Percentiles rank a stretch among this genome's conserved stretches.
Evolutionary conservation across 257 asterid genomes (phyloP).

Genomic region (Nicotiana attenuata): DNA sequence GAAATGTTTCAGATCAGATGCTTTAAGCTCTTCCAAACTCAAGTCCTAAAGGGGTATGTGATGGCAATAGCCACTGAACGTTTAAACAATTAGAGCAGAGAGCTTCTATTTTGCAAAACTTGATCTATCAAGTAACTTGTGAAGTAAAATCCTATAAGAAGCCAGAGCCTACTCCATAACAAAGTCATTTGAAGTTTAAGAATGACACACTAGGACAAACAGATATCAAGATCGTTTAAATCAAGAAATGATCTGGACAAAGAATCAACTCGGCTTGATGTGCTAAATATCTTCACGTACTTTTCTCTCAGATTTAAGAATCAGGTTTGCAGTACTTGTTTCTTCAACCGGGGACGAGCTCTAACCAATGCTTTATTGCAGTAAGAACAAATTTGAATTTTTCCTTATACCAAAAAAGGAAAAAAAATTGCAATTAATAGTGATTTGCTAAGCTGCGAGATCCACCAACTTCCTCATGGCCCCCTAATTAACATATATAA

Average conservation of each 20-base stretch:
- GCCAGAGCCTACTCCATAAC: background rate
- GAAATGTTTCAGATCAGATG: too few species aligned
- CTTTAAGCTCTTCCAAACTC: too few species aligned
- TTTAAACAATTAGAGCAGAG: too few species aligned
- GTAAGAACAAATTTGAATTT: background rate
- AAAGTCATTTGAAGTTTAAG: background rate
- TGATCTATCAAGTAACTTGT: background rate
- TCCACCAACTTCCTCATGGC: background rate
- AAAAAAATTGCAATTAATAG: background rate
- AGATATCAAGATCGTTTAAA: background rate
- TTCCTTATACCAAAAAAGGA: background rate
- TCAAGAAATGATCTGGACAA: background rate
- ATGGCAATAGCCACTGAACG: too few species aligned
- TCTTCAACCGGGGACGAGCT: background rate
- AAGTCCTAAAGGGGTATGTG: too few species aligned
- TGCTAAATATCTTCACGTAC: background rate
- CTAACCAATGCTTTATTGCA: background rate
- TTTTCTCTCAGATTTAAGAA: background rate
- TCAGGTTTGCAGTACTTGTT: background rate
- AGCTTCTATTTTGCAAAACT: background rate
- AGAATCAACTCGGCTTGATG: background rate
- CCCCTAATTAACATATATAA: background rate
- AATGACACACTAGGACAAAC: background rate
- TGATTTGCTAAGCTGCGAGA: background rate
- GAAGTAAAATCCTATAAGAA: background rate